These are phyloP conservation scores for Fusarium stilboides DNA, from an alignment of 2,329 filamentous ascomycete species.

Conservation along the genomic window DNA sequence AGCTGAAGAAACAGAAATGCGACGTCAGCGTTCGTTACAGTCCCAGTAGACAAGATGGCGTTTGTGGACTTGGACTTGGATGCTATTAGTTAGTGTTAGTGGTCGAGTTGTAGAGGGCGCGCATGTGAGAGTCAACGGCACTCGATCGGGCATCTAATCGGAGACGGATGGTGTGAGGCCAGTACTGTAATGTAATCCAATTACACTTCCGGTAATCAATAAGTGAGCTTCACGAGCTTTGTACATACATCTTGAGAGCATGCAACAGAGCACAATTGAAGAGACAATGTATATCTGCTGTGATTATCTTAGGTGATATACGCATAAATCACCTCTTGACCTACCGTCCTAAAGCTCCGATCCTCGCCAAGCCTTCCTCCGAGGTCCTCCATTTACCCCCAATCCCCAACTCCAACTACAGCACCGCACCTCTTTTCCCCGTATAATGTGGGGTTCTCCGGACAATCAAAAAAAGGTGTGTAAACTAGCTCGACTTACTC, in stretches of 20 bases:
- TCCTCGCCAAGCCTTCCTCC: slow-evolving; percentile 27
- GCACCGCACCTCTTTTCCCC: slow-evolving; percentile 14
- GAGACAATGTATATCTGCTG: neutral
- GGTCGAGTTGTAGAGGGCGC: slow-evolving; percentile 12
- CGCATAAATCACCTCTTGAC: neutral
- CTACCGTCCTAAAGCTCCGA: slow-evolving; percentile 13
- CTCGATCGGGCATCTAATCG: neutral
- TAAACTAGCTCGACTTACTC: slow-evolving; percentile 18
- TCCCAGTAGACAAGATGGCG: neutral
- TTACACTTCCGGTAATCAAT: neutral
- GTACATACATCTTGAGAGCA: too few species aligned
- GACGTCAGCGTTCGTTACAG: slow-evolving; percentile 35
- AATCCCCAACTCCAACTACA: slow-evolving; percentile 29
- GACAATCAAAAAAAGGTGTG: slow-evolving; percentile 37
- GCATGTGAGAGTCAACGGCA: slow-evolving; percentile 26
- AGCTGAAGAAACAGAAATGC: slow-evolving; percentile 5
- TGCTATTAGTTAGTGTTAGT: neutral
- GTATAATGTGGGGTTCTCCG: slow-evolving; percentile 43
- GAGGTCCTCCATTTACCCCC: slow-evolving; percentile 37
- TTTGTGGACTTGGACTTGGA: neutral
- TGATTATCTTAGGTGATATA: neutral
- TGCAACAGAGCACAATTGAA: neutral
- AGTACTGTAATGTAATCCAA: neutral
- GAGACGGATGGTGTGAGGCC: slow-evolving; percentile 22
- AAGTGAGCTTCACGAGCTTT: neutral